phyloP scores from a whole-genome alignment of 352 stramenopile species.

The Globisporangium recalcitrans region DNA sequence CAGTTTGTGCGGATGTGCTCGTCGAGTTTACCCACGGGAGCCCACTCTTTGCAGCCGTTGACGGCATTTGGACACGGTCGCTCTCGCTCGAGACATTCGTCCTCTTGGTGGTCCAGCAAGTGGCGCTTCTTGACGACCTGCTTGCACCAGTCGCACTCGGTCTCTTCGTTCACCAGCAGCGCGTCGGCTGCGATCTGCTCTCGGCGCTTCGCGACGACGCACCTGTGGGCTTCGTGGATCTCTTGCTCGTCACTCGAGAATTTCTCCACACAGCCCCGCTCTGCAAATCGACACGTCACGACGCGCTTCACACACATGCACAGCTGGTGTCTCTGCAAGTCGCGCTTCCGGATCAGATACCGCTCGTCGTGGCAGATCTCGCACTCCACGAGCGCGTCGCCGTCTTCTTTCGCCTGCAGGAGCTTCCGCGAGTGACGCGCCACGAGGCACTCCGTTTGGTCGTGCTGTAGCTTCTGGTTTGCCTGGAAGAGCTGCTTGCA shows the following conservation, averaged over 20 bases:
- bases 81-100: slow-evolving; percentile 63
- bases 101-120: slow-evolving; percentile 71
- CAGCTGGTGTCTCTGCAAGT: slow-evolving; percentile 37
- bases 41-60: slow-evolving; percentile 65
- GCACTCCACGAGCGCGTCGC: slow-evolving; percentile 33
- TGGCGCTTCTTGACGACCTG: slow-evolving; percentile 57
- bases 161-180: slow-evolving; percentile 44
- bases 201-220: slow-evolving; percentile 38
- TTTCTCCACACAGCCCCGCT: slow-evolving; percentile 40
- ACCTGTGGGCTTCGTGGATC: slow-evolving; percentile 36
- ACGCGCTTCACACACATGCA: slow-evolving; percentile 43
- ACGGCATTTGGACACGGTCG: slow-evolving; percentile 55
- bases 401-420: slow-evolving; percentile 33
- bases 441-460: slow-evolving; percentile 33
- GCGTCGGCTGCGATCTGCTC: slow-evolving; percentile 36
- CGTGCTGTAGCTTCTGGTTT: slow-evolving; percentile 26
- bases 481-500: slow-evolving; percentile 36
- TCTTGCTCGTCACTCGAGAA: slow-evolving; percentile 35
- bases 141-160: slow-evolving; percentile 61
- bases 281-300: slow-evolving; percentile 40
- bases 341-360: slow-evolving; percentile 26
- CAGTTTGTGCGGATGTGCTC: slow-evolving; percentile 44
- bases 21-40: slow-evolving; percentile 54
- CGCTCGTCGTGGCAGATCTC: slow-evolving; percentile 32
- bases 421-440: slow-evolving; percentile 31